These are phyloP conservation scores for Xanthoconium purpureum DNA, from an alignment of 768 basidiomycete genomes.

Conservation along the genomic window DNA sequence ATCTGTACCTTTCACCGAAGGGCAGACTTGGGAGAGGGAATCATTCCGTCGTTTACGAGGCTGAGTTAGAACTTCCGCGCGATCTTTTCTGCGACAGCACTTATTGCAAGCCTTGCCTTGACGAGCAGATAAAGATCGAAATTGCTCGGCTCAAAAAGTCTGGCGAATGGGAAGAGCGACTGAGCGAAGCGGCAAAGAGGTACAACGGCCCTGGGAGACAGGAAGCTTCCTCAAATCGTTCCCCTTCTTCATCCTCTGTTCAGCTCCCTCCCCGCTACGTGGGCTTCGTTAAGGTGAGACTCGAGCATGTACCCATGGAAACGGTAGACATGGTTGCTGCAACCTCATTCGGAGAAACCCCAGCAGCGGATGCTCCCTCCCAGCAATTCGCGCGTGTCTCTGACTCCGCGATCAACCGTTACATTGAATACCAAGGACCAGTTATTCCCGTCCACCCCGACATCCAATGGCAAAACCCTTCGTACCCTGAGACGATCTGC, in stretches of 20 bases:
- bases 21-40: slow-evolving; percentile 41
- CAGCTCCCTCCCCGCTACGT: slow-evolving; percentile 3
- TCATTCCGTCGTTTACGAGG: slow-evolving; percentile 50
- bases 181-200: not conserved
- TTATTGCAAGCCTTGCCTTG: slow-evolving; percentile 40
- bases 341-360: not conserved
- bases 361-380: not conserved
- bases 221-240: not conserved
- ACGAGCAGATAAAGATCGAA: slow-evolving; percentile 28
- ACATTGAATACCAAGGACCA: slow-evolving; percentile 1
- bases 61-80: slow-evolving; percentile 50
- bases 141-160: slow-evolving; percentile 10
- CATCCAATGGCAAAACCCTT: slow-evolving; percentile 21
- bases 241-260: not conserved
- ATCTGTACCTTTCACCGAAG: slow-evolving; percentile 44
- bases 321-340: not conserved
- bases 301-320: not conserved
- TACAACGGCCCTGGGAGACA: not conserved
- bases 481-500: slow-evolving; percentile 10
- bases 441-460: slow-evolving; percentile 3
- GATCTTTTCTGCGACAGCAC: slow-evolving; percentile 34
- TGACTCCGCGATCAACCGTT: not conserved
- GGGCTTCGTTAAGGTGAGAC: slow-evolving; percentile 3
- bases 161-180: slow-evolving; percentile 11
- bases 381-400: not conserved